Evolutionary conservation across 2,329 filamentous ascomycete species (phyloP).

Genomic region (Botryotinia convoluta): DNA sequence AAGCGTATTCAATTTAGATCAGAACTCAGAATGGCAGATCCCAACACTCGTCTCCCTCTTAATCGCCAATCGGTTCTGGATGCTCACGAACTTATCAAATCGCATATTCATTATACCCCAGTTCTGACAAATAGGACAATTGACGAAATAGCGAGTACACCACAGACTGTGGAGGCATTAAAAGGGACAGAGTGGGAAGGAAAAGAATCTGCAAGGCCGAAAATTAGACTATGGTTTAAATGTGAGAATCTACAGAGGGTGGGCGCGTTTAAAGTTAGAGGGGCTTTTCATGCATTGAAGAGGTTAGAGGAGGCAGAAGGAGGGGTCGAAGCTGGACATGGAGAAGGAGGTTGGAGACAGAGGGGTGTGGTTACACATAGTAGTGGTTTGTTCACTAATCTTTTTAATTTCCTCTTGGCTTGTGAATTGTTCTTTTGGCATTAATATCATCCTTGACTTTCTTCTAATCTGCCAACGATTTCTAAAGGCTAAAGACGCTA

Average conservation of each 20-base stretch:
- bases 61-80: slow-evolving; percentile 67
- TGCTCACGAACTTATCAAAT: slow-evolving; percentile 71
- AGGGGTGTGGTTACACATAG: slow-evolving; percentile 87
- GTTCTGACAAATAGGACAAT: slow-evolving; percentile 78
- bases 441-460: background rate
- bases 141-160: slow-evolving; percentile 69
- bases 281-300: slow-evolving; percentile 82
- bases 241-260: slow-evolving; percentile 90
- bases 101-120: slow-evolving; percentile 79
- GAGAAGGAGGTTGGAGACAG: slow-evolving; percentile 55
- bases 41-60: slow-evolving; percentile 58
- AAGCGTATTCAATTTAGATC: background rate
- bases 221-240: slow-evolving; percentile 82
- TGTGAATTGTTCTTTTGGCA: background rate
- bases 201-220: slow-evolving; percentile 58
- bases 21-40: slow-evolving; percentile 49
- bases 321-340: slow-evolving; percentile 59
- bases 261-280: slow-evolving; percentile 89
- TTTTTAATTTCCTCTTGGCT: background rate
- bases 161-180: slow-evolving; percentile 55
- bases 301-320: slow-evolving; percentile 62
- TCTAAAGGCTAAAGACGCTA: background rate
- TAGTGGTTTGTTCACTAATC: slow-evolving; percentile 57
- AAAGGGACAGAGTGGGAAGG: slow-evolving; percentile 56
- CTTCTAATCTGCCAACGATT: background rate